phyloP scores from a whole-genome alignment of 208 protist species.

The Trypanosoma grayi region DNA sequence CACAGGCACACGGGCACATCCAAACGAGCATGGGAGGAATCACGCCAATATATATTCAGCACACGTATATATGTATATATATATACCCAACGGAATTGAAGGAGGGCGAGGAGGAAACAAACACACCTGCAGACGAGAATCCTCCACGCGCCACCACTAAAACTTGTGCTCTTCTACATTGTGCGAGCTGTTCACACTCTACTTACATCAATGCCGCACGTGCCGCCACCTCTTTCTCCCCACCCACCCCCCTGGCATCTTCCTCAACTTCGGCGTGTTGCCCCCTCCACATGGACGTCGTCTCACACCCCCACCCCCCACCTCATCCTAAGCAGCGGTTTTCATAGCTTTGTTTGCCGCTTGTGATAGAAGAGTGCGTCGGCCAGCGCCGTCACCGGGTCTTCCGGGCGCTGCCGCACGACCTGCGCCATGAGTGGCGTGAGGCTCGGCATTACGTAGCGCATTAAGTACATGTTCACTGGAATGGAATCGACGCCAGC shows the following conservation, averaged over 20 bases:
- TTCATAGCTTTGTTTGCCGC: slow-evolving; percentile 32
- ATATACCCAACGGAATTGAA: not conserved
- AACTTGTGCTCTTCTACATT: no score
- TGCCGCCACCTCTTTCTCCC: no score
- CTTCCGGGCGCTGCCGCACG: slow-evolving; percentile 82
- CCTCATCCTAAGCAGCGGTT: no score
- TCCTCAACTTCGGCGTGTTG: no score
- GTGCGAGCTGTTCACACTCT: no score
- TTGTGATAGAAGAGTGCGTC: slow-evolving; percentile 88
- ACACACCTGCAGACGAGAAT: no score
- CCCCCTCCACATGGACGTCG: no score
- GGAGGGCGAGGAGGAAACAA: not conserved
- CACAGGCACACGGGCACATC: not conserved
- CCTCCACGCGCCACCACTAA: no score
- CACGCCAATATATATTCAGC: not conserved
- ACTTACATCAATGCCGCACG: no score
- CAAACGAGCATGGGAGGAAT: not conserved
- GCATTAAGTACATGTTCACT: slow-evolving; percentile 91
- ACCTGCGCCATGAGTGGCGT: slow-evolving; percentile 89
- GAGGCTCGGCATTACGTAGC: slow-evolving; percentile 90
- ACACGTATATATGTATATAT: not conserved
- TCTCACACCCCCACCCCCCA: no score
- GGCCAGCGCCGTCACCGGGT: slow-evolving; percentile 90
- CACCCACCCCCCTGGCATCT: no score
- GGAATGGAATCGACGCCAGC: slow-evolving; percentile 39